A percentile compares a stretch with the other conserved stretches of the same genome.
Evolutionary conservation across 495 filamentous ascomycete species (phyloP).

Genomic region (Aspergillus campestris): DNA sequence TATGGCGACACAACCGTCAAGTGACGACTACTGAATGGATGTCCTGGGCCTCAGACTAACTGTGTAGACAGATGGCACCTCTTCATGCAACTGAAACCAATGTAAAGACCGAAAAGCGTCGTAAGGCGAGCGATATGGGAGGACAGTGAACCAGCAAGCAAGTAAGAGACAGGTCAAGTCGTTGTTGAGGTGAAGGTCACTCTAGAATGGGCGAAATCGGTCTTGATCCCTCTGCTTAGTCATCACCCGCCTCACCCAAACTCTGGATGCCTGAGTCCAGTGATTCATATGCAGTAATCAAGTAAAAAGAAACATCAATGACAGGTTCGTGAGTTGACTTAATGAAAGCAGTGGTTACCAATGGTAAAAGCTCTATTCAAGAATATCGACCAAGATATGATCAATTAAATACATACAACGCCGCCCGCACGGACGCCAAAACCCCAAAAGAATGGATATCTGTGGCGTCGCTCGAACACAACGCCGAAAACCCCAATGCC

Average conservation of each 20-base stretch:
- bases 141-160: slow-evolving; percentile 1
- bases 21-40: no score
- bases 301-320: background rate
- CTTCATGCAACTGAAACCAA: no score
- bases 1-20: no score
- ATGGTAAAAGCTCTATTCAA: slow-evolving; percentile 4
- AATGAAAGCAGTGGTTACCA: background rate
- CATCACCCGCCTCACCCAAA: slow-evolving; percentile 13
- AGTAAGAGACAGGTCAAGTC: slow-evolving; percentile 18
- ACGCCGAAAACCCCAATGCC: no score
- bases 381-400: slow-evolving; percentile 5
- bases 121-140: no score
- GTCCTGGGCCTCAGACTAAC: no score
- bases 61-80: no score
- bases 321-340: no score
- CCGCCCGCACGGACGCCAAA: background rate
- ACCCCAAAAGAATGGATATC: background rate
- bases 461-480: no score
- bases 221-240: slow-evolving; percentile 31
- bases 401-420: slow-evolving; percentile 8
- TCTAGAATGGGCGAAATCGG: slow-evolving; percentile 34
- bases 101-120: no score
- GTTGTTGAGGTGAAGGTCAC: slow-evolving; percentile 35
- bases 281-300: background rate
- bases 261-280: background rate